Evolutionary conservation across 2,329 filamentous ascomycete genomes (phyloP).

Genomic region (Trichoderma polysporum): DNA sequence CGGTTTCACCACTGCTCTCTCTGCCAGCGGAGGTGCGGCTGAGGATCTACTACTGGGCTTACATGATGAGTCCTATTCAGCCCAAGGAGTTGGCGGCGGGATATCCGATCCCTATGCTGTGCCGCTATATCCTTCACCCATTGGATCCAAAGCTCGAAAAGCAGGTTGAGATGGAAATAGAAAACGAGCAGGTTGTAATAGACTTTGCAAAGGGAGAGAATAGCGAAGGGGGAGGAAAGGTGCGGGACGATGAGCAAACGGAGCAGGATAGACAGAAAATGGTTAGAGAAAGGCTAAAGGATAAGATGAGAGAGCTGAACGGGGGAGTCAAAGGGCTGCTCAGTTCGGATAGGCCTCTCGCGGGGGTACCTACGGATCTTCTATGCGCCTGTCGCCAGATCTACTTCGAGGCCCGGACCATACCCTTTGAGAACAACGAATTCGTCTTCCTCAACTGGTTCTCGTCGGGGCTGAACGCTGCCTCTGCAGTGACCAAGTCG

Average conservation of each 20-base stretch:
- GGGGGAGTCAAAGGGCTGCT: slow-evolving; percentile 27
- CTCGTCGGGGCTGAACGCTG: slow-evolving; percentile 44
- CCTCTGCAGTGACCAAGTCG: slow-evolving; percentile 37
- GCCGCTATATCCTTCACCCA: slow-evolving; percentile 33
- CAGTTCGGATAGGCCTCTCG: slow-evolving; percentile 36
- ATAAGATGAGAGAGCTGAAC: slow-evolving; percentile 2
- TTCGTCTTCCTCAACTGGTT: slow-evolving; percentile 50
- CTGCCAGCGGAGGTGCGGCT: slow-evolving; percentile 48
- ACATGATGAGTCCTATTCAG: slow-evolving; percentile 39
- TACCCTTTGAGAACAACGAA: slow-evolving; percentile 46
- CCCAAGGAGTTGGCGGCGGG: slow-evolving; percentile 41
- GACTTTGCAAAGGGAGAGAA: background rate
- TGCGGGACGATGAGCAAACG: background rate
- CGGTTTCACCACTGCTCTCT: slow-evolving; percentile 28
- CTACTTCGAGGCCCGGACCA: slow-evolving; percentile 41
- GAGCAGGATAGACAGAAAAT: slow-evolving; percentile 9
- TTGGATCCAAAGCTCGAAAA: slow-evolving; percentile 21
- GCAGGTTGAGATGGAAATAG: background rate
- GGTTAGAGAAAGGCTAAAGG: background rate
- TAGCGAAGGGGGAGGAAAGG: background rate
- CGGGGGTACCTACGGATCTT: slow-evolving; percentile 42
- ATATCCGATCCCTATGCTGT: slow-evolving; percentile 38
- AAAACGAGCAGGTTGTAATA: background rate
- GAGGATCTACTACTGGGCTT: slow-evolving; percentile 46
- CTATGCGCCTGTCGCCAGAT: slow-evolving; percentile 41